A percentile compares a stretch with the other conserved stretches of the same genome.
Evolutionary conservation across 345 rosid genomes (phyloP).

Genomic region (Pistacia vera): DNA sequence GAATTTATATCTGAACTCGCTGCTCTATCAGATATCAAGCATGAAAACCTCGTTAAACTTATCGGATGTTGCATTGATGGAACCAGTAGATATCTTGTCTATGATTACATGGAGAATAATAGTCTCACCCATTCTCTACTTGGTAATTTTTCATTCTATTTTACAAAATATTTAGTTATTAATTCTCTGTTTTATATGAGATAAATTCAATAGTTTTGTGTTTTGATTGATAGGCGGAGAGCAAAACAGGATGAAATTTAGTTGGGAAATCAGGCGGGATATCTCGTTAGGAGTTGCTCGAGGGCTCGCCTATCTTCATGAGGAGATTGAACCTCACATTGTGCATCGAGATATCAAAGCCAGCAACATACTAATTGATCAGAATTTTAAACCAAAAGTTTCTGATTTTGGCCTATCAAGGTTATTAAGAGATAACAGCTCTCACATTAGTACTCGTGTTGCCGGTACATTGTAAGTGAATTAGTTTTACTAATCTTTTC

Average conservation of each 20-base stretch:
- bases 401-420: constrained; percentile 71
- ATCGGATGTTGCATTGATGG: constrained; percentile 63
- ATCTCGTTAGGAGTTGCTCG: constrained; percentile 56
- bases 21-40: constrained; percentile 48
- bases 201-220: constrained; percentile 14
- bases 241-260: constrained; percentile 45
- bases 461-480: constrained; percentile 59
- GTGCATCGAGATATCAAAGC: constrained; percentile 71
- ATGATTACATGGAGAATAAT: constrained; percentile 62
- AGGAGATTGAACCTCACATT: constrained; percentile 50
- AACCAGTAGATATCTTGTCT: constrained; percentile 50
- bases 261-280: constrained; percentile 44
- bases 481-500: background rate
- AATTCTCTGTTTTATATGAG: too few relatives aligned
- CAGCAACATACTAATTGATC: constrained; percentile 56
- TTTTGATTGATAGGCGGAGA: constrained; percentile 43
- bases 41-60: constrained; percentile 57
- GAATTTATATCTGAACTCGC: constrained; percentile 60
- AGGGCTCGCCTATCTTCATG: constrained; percentile 60
- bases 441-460: constrained; percentile 62
- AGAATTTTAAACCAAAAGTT: constrained; percentile 49
- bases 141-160: constrained; percentile 32
- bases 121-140: constrained; percentile 46
- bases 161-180: too few relatives aligned
- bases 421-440: constrained; percentile 32